These are phyloP conservation scores for Neocallimastix lanati DNA, from an alignment of 192 early-diverging fungal genomes.

Conservation along the genomic window DNA sequence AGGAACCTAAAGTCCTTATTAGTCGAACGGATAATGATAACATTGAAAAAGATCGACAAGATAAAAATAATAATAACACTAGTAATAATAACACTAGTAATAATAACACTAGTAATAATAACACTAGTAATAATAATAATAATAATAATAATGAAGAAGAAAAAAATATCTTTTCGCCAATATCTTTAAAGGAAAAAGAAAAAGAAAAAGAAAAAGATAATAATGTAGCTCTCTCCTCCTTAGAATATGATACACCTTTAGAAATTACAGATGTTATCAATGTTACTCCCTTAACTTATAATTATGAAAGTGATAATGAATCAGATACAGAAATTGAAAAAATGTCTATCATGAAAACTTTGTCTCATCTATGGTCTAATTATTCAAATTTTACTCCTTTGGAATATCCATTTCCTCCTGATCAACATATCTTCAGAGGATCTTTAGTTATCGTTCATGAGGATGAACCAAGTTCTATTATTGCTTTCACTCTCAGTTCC, in stretches of 20 bases:
- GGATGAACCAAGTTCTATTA: constrained; percentile 82
- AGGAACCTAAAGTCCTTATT: no score
- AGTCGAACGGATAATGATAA: no score
- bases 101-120: no score
- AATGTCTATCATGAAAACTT: constrained; percentile 53
- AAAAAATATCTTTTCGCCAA: constrained; percentile 9
- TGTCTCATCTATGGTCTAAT: constrained; percentile 53
- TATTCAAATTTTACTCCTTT: constrained; percentile 42
- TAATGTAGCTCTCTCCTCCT: constrained; percentile 13
- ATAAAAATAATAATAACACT: constrained; percentile 14
- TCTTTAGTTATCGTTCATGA: constrained; percentile 76
- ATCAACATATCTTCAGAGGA: constrained; percentile 74
- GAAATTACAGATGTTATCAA: constrained; percentile 8
- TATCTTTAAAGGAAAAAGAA: neutral
- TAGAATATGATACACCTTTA: constrained; percentile 12
- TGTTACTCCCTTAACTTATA: neutral
- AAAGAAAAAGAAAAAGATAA: neutral
- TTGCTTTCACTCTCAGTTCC: constrained; percentile 70
- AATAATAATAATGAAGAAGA: no score
- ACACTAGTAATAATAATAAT: no score
- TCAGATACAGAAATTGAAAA: constrained; percentile 18
- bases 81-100: no score
- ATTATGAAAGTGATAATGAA: constrained; percentile 10
- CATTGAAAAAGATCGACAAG: no score
- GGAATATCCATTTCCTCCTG: constrained; percentile 48